Base-by-base conservation (phyloP, 129 eudicot species). In the Centaurea solstitialis region DNA sequence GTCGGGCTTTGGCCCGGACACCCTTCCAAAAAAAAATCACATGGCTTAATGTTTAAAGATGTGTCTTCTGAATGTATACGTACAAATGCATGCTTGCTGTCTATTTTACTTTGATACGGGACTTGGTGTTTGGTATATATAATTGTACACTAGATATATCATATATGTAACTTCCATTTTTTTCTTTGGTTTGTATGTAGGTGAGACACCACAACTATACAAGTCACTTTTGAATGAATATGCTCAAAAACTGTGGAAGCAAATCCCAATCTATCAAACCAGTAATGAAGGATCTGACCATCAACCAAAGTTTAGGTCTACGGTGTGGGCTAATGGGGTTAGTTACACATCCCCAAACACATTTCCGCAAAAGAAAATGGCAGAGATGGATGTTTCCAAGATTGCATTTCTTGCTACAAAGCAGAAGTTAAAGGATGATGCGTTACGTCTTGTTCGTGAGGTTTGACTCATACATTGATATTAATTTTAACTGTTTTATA, bases 321-420 rank as follows among this genome's bases (percentile, higher is more conserved):
- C 66, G 5, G 73, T 39, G 4, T 38, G 70, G 77, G 43, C 74
- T 21, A 28, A 40, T 39, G 78, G 78, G 13, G 21, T 61, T 33
- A 37, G 66, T 33, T 80, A 80, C 24, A 61, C 84, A 80, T 72
- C 73, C 13, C 77, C 78, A 61, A 64, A 62, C 78, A 80, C 83
- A 0, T 80, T 80, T 23, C 40, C 40, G 15, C 45, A 61, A 10
- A 64, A 66, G 38, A 72, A 80, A 41, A 40, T 39, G 17, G 92
- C 92, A 3, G 92, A 88, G 70, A 77, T 67, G 57, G 92, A 83
- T 22, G 92, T 76, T 66, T 87, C 89, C 18, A 81, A 73, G 61
- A 7, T 80, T 21, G 18, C 78, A 3, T 20, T 21, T 59, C 38
- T 80, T 38, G 53, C 72, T 4, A 26, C 41, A 13, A 38, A 23